Base-by-base conservation (phyloP, 768 basidiomycete genomes). In the Auriscalpium vulgare region DNA sequence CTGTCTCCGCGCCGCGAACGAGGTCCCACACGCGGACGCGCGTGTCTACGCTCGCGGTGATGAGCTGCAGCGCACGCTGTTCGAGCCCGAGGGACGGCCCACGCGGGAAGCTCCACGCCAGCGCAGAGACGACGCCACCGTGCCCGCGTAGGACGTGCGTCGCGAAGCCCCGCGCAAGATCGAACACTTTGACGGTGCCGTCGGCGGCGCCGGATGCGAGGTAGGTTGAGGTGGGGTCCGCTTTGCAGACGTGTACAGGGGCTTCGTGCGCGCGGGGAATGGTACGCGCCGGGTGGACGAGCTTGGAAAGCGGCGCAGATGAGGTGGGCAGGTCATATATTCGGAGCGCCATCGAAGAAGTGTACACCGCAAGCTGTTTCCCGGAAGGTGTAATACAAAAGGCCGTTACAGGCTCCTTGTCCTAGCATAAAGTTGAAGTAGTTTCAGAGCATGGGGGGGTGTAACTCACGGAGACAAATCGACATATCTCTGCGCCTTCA, bases 121-220 rank as follows among this genome's bases (percentile, higher is more conserved):
- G 74, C 14, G 95, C 94, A 62, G 88, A 91, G 67, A 99, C 87
- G 57, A 97, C 91, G n/a, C 97, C 97, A 5, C 95, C 97, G 67
- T 98, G 97, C 2, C 95, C 95, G 65, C 88, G 89, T 78, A 95
- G 93, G 11, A 94, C 79, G 69, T 99, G 97, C 0, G 97, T 99
- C 36, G 90, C 82, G 67, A 86, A 94, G 37, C 93, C 95, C 23
- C 85, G 85, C 4, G 77, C 71, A 47, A 94, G 84, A 68, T 97
- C 87, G 94, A 94, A 98, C 10, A 99, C 91, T 74, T 97, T 98
- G 47, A 97, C 97, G 36, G 91, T 80, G 21, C 97, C 95, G 61
- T 99, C 97, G 8, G 95, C 92, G 10, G 95, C 89, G 1, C 97
- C 97, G 16, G 95, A 95, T 8, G 97, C 97, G 60, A 97, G 79